phyloP scores from a whole-genome alignment of 108 stramenopile species.

The Heterococcus sp. region DNA sequence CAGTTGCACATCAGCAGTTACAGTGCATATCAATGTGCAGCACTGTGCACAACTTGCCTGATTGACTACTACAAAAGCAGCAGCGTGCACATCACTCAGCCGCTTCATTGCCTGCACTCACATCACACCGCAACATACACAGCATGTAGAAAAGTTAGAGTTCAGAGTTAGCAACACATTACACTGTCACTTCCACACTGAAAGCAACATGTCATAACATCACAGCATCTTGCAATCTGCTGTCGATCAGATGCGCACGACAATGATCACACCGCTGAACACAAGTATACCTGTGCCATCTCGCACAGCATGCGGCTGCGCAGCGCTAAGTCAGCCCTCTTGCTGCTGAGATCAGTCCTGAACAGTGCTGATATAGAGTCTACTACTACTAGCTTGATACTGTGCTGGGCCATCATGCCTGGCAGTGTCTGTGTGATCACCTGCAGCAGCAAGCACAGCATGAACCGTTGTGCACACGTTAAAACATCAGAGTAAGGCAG shows the following conservation, averaged over 20 bases:
- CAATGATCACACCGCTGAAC: not conserved
- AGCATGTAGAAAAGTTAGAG: not conserved
- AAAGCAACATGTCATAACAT: no score
- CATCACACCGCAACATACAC: not conserved
- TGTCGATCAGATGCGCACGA: no score
- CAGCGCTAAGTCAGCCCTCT: not conserved
- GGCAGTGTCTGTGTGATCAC: conserved; percentile 7
- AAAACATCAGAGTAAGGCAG: no score
- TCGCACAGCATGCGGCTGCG: not conserved
- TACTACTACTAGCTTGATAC: conserved; percentile 19
- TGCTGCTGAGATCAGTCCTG: conserved; percentile 2
- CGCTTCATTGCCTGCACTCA: conserved; percentile 33
- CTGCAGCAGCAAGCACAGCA: not conserved
- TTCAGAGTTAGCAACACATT: not conserved
- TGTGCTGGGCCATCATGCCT: conserved; percentile 13
- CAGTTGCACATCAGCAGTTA: no score
- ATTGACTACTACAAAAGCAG: conserved; percentile 38
- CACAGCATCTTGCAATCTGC: no score
- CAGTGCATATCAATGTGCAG: no score
- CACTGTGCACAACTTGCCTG: no score
- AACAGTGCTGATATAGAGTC: conserved; percentile 38
- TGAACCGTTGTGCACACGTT: no score
- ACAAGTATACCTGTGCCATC: not conserved
- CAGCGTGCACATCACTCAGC: conserved; percentile 22
- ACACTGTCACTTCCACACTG: not conserved